Base-by-base conservation (phyloP, 208 protist species). In the Leishmania tarentolae region DNA sequence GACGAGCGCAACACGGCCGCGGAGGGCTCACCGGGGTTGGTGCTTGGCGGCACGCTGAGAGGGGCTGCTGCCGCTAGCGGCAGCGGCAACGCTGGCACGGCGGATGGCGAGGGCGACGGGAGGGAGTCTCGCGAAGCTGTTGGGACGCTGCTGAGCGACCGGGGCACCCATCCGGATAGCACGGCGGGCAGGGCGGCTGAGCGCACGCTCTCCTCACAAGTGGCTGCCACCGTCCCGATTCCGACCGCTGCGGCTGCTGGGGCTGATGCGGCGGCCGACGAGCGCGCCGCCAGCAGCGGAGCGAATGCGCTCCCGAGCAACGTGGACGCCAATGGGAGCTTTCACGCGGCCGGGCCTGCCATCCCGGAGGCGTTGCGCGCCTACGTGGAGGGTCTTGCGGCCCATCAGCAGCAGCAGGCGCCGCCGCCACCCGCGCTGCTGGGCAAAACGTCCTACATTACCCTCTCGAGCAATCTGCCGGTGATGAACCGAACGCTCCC, bases 391-490 rank as follows among this genome's bases (percentile, higher is more conserved):
- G 65, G 73, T 0, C 50, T 82, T 35, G 82, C 76, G 63, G 82
- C 47, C 72, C 74, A 82, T 65, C 82, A 85, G 52, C 82, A 69
- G 40, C 82, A 85, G 72, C 82, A 81, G 63, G 71, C 79, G n/a
- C 82, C 82, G 11, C 75, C 63, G n/a, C 82, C 82, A 66, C 82
- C 82, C 19, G 82, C 82, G 35, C 40, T 85, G 53, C 70, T 85
- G 2, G 82, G 82, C 46, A 85, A 85, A 61, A 42, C 65, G 71
- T 85, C 82, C 44, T 85, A 77, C 59, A 81, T 85, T 37, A 52
- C 71, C 50, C 0, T 81, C 13, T 50, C 71, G 40, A 42, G 46
- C 59, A 70, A 75, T 40, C 42, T 85, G 3, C 82, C 82, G 42
- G 70, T 81, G 56, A 65, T 78, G 61, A 57, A n/a, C 57, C 84